Base-by-base conservation (phyloP, 768 basidiomycete genomes). In the Suillus hirtellus region DNA sequence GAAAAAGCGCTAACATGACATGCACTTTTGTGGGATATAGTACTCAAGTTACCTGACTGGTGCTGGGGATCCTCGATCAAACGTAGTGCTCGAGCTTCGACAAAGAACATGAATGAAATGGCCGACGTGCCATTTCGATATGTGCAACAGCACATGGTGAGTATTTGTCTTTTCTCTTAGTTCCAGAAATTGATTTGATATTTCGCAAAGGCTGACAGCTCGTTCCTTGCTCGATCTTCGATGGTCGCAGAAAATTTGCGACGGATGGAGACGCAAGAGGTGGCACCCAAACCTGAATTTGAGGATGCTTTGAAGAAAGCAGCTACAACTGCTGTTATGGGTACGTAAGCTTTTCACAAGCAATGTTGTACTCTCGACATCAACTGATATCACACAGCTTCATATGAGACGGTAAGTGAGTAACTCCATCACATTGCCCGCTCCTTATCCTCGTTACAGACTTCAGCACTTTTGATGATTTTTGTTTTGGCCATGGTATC, bases 21-120 rank as follows among this genome's bases (percentile, higher is more conserved):
- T n/a, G 4, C 5, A 17, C 2, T 12, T 17, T 31, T 31, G 31
- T 31, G 31, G 31, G 31, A 17, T n/a, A 5, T 44, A 67, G 69
- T 70, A 35, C 52, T 46, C 10, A 14, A 43, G 53, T 11, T 64
- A 8, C 64, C 65, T 67, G 75, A 69, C 21, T 81, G 80, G 79
- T 65, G 79, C 54, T 80, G 81, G 9, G 77, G 78, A 3, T 77
- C 78, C 8, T 62, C 63, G 14, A 73, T 80, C 64, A 77, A 78
- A 67, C 69, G 69, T 40, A 68, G 72, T 21, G 79, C 78, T 15
- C 60, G 3, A 31, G 35, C 27, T 1, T 67, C 63, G 1, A 34
- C 17, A 9, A 15, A 55, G 7, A 27, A 24, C 46, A 44, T 55
- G 27, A 53, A 40, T 6, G 54, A 4, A 27, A 44, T 46, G 60